Evolutionary conservation across 2,329 filamentous ascomycete genomes (phyloP).

Genomic region (Aspergillus glaucus): DNA sequence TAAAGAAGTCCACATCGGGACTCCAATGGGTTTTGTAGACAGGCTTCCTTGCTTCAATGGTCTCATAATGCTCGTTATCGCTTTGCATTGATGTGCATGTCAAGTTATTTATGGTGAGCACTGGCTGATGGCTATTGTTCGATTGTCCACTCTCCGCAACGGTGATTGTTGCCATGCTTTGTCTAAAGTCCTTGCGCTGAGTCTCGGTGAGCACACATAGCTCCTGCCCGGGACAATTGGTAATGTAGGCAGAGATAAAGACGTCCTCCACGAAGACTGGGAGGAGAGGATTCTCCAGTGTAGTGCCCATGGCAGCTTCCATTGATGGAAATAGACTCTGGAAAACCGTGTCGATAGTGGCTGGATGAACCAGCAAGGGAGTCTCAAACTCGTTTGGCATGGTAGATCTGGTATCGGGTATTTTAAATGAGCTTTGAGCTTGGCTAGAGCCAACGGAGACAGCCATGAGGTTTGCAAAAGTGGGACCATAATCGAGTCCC

Average conservation of each 20-base stretch:
- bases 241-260: not conserved
- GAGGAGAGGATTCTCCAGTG: not conserved
- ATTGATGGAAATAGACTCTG: constrained; percentile 8
- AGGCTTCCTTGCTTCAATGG: not conserved
- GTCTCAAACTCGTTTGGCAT: not conserved
- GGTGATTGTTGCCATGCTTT: not conserved
- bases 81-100: not conserved
- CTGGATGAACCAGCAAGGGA: constrained; percentile 13
- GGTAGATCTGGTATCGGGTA: not conserved
- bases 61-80: not conserved
- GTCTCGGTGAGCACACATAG: not conserved
- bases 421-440: not conserved
- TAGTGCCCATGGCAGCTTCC: not conserved
- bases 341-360: constrained; percentile 12
- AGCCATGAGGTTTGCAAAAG: not conserved
- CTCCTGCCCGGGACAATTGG: not conserved
- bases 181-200: not conserved
- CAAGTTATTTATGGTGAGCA: not conserved
- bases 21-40: not conserved
- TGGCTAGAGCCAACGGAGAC: not conserved
- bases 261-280: not conserved
- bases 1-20: not conserved
- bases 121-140: not conserved
- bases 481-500: not conserved
- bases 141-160: not conserved